A percentile compares a stretch with the other conserved stretches of the same genome.
Evolutionary conservation across 768 basidiomycete species (phyloP).

Genomic region (Collybia sordida): DNA sequence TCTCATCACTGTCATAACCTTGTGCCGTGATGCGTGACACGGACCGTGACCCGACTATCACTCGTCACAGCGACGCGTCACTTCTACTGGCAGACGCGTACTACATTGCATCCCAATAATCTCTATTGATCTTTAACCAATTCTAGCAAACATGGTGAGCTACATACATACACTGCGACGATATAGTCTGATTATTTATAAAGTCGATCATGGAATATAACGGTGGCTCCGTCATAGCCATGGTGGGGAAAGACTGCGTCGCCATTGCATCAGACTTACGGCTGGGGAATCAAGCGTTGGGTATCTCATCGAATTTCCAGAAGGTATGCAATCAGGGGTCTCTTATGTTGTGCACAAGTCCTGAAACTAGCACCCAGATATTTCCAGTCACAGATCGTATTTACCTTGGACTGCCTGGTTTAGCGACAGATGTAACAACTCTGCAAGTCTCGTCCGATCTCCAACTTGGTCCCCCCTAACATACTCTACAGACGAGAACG

Average conservation of each 20-base stretch:
- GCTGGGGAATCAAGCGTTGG: conserved; percentile 83
- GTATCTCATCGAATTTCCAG: conserved; percentile 90
- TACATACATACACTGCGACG: not conserved
- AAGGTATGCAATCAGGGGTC: conserved; percentile 56
- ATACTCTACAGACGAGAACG: conserved; percentile 69
- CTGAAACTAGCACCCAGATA: conserved; percentile 51
- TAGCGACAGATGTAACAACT: conserved; percentile 92
- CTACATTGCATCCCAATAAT: conserved; percentile 6
- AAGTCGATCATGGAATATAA: conserved; percentile 92
- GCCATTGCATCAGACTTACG: conserved; percentile 96
- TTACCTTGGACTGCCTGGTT: conserved; percentile 87
- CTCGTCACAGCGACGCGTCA: conserved; percentile 42
- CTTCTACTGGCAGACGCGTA: conserved; percentile 32
- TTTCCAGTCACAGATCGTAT: conserved; percentile 93
- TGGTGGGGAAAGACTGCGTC: conserved; percentile 98
- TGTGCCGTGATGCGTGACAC: too few relatives aligned
- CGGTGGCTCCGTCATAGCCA: conserved; percentile 98
- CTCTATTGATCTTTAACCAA: conserved; percentile 7
- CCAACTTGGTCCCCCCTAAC: conserved; percentile 6
- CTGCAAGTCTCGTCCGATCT: conserved; percentile 50
- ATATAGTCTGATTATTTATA: conserved; percentile 11
- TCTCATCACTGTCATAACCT: not conserved
- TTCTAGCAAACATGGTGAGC: conserved; percentile 40
- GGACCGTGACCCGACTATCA: conserved; percentile 3
- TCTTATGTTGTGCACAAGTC: conserved; percentile 8